Evolutionary conservation across 129 eudicot genomes (phyloP).

Genomic region (Flaveria linearis): DNA sequence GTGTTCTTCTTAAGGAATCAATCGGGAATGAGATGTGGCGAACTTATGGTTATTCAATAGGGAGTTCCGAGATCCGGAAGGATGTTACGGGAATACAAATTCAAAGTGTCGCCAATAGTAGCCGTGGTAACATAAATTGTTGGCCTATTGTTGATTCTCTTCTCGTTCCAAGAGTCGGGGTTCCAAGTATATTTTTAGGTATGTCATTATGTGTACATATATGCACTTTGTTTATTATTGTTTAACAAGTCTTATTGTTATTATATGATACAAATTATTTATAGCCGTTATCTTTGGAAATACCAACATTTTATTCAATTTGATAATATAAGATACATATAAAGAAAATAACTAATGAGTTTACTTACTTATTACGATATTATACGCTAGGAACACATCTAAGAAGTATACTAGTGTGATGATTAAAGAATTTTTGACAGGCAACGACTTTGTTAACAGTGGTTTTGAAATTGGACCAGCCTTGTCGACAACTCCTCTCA

Average conservation of each 20-base stretch:
- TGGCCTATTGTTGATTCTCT: constrained; percentile 40
- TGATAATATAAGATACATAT: no score
- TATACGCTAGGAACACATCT: no score
- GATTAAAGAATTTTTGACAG: constrained; percentile 15
- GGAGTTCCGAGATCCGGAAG: neutral
- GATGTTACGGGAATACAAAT: constrained; percentile 32
- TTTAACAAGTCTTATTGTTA: no score
- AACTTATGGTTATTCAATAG: constrained; percentile 37
- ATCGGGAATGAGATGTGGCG: constrained; percentile 38
- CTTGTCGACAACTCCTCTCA: constrained; percentile 38
- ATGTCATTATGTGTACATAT: neutral
- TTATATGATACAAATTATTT: no score
- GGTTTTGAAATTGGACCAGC: constrained; percentile 47
- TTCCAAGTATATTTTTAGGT: constrained; percentile 23
- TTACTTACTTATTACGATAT: no score
- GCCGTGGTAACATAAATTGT: constrained; percentile 18
- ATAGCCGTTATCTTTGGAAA: no score
- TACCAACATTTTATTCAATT: no score
- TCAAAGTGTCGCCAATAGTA: constrained; percentile 14
- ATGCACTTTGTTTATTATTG: no score
- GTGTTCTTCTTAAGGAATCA: constrained; percentile 27
- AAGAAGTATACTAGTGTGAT: neutral
- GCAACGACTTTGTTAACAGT: constrained; percentile 30
- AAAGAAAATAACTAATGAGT: no score
- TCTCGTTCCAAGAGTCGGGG: constrained; percentile 10